phyloP scores from a whole-genome alignment of 805 yeast species.

The Wickerhamiella vanderwaltii region DNA sequence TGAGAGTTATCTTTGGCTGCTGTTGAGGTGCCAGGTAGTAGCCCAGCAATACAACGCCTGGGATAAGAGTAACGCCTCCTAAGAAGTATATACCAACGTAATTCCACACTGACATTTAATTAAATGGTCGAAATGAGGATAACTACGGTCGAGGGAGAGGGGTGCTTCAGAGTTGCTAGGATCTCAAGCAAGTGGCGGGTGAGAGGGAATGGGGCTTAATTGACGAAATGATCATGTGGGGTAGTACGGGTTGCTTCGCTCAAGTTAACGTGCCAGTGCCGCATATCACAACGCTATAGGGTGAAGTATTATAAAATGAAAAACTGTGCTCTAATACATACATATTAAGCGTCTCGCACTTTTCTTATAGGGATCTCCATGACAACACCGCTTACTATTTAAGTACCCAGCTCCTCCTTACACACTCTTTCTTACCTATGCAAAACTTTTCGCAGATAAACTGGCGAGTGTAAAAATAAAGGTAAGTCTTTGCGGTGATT shows the following conservation, averaged over 20 bases:
- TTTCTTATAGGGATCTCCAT: too few relatives aligned
- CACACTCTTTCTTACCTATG: background rate
- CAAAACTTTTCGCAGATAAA: background rate
- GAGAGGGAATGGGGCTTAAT: background rate
- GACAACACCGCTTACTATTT: background rate
- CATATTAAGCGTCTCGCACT: too few relatives aligned
- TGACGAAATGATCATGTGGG: too few relatives aligned
- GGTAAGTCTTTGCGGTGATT: slow-evolving; percentile 25
- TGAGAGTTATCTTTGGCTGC: slow-evolving; percentile 27
- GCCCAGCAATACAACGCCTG: slow-evolving; percentile 36
- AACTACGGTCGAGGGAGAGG: background rate
- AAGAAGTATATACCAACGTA: slow-evolving; percentile 42
- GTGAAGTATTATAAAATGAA: too few relatives aligned
- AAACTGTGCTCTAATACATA: too few relatives aligned
- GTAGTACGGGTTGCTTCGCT: too few relatives aligned
- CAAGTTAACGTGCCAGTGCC: too few relatives aligned
- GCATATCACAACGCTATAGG: too few relatives aligned
- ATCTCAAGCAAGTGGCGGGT: background rate
- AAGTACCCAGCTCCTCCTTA: background rate
- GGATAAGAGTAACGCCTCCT: slow-evolving; percentile 77
- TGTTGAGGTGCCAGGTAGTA: slow-evolving; percentile 31
- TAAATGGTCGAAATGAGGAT: background rate
- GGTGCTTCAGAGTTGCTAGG: background rate
- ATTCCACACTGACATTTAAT: slow-evolving; percentile 6
- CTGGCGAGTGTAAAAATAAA: slow-evolving; percentile 1